A percentile compares a stretch with the other conserved stretches of the same genome.
Evolutionary conservation across 495 filamentous ascomycete species (phyloP).

Genomic region (Podospora fimiseda): DNA sequence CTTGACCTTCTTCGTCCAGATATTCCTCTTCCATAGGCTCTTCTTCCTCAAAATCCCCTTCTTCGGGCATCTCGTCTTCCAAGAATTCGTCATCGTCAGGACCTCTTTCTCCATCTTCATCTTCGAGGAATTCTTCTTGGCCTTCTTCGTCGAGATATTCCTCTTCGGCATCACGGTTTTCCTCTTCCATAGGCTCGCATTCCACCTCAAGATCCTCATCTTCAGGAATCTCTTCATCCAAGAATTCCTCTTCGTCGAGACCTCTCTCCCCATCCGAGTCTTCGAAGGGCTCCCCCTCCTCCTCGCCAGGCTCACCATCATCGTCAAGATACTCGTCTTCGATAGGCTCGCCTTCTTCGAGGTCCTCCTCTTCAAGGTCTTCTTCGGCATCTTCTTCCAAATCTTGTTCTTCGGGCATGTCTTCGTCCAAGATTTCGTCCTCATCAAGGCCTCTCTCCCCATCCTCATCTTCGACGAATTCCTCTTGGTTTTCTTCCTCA

Average conservation of each 20-base stretch:
- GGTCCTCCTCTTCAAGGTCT: background rate
- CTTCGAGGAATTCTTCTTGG: background rate
- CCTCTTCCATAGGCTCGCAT: background rate
- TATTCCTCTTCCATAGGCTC: background rate
- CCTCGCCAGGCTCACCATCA: background rate
- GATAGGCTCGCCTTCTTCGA: background rate
- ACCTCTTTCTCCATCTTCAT: background rate
- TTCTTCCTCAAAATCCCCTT: background rate
- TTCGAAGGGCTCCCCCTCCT: slow-evolving; percentile 3
- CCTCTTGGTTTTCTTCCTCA: background rate
- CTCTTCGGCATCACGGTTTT: background rate
- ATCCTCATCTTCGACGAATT: background rate
- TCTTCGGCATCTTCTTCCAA: background rate
- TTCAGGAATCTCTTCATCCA: background rate
- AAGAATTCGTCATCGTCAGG: background rate
- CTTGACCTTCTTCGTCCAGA: background rate
- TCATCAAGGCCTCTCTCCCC: background rate
- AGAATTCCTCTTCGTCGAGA: background rate
- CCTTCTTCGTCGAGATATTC: background rate
- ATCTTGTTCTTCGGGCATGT: background rate
- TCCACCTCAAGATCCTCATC: background rate
- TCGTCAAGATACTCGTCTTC: background rate
- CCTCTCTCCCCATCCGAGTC: background rate
- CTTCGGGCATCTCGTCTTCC: background rate
- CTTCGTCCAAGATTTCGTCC: background rate